Evolutionary conservation across 176 grass and related monocot species (phyloP).

Genomic region (Secale cereale): DNA sequence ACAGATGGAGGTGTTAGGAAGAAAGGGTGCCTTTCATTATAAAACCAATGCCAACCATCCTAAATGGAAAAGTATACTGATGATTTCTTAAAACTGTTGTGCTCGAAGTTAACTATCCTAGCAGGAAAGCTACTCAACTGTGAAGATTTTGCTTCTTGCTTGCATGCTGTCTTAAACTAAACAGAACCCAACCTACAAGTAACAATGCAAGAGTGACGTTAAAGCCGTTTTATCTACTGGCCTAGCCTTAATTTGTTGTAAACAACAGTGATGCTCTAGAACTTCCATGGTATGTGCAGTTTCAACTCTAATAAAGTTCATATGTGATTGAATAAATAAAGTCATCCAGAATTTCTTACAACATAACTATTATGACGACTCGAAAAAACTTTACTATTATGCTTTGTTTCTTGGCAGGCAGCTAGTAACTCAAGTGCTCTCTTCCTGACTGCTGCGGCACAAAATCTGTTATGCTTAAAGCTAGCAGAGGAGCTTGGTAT

Average conservation of each 20-base stretch:
- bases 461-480: constrained; percentile 88
- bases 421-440: constrained; percentile 73
- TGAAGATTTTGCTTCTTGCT: not conserved
- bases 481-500: constrained; percentile 88
- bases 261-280: not conserved
- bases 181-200: not conserved
- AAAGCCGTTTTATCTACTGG: not conserved
- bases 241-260: not conserved
- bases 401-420: constrained; percentile 51
- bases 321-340: not conserved
- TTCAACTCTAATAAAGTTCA: not conserved
- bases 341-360: not conserved
- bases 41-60: not conserved
- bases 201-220: not conserved
- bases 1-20: not conserved
- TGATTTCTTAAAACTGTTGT: not conserved
- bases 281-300: not conserved
- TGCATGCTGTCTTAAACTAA: not conserved
- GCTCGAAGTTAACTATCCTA: not conserved
- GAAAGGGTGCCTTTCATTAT: not conserved
- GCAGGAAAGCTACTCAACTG: not conserved
- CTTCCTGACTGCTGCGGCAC: constrained; percentile 87
- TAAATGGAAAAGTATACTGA: not conserved
- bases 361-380: not conserved
- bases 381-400: not conserved